Evolutionary conservation across 2,329 filamentous ascomycete species (phyloP), one percentile per base, ranked within the genome.

Genomic region (Arthroderma uncinatum): DNA sequence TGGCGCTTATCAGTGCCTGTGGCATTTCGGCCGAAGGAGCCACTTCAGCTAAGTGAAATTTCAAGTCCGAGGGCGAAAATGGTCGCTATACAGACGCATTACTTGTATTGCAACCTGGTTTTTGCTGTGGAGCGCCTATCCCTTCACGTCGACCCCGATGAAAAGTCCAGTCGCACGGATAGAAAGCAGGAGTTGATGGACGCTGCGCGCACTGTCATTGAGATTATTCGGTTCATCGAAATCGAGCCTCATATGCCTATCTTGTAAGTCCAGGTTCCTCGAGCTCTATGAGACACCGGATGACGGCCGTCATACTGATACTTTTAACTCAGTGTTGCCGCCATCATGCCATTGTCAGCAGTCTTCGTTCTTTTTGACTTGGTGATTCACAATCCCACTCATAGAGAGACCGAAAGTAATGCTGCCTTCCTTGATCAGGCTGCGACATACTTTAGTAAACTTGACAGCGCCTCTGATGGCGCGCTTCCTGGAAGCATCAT

Each of bases 361-460:
- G 61, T 74, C 0, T 73, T 76, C 28, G 69, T 74, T 7, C 61
- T 76, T 0, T 76, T 76, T 52, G 73, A 76, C 55, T 65, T 73
- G 10, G 68, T 75, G 1, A 62, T 74, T 4, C 70, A 73, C 57
- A 67, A 73, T 40, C 72, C 71, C 1, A 60, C 53, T 3, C 66
- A 72, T 33, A 62, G 64, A 0, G 70, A 74, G 34, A 73, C 67
- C 0, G 63, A 55, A 39, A 66, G 60, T 2, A 74, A 76, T 54
- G 64, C 76, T 1, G 65, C 69, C 2, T 64, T 74, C 0, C 64
- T 77, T 8, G 74, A 75, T 48, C 68, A 75, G 58, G 72, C 64
- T 3, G 71, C 68, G 6, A 74, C 72, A 1, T 72, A 76, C 59
- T 77, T 77, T 47, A 73, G 70, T 52, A 65, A 70, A 6, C 62